Conservation (phyloP, 1,139 yeast genomes). For the Pichia inconspicua region DNA sequence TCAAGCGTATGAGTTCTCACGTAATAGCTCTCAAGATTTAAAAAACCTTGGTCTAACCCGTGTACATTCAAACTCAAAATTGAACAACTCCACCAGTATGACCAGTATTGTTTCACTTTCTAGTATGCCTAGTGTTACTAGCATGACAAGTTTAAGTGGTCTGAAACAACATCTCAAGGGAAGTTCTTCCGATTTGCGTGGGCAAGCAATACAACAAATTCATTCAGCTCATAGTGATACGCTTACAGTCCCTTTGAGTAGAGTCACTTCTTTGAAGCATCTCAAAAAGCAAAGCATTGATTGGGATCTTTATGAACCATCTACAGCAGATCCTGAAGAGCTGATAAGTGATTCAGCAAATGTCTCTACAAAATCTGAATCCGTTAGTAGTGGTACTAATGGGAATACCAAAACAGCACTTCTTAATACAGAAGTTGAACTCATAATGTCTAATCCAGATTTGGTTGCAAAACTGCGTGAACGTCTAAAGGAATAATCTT, state of each 20-base stretch:
- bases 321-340: conserved; percentile 7
- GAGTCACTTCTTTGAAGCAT: conserved; percentile 11
- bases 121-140: conserved; percentile 8
- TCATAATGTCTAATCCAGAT: conserved; percentile 10
- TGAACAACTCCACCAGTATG: conserved; percentile 6
- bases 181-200: conserved; percentile 14
- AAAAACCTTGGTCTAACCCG: conserved; percentile 5
- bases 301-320: conserved; percentile 16
- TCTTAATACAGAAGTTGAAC: conserved; percentile 9
- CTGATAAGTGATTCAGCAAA: neutral
- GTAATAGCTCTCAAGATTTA: conserved; percentile 7
- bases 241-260: conserved; percentile 6
- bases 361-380: neutral
- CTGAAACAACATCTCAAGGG: conserved; percentile 12
- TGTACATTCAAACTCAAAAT: neutral
- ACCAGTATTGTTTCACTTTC: conserved; percentile 8
- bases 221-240: conserved; percentile 5
- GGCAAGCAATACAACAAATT: conserved; percentile 9
- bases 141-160: conserved; percentile 4
- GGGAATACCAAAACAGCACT: conserved; percentile 1
- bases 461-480: conserved; percentile 7
- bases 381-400: conserved; percentile 13
- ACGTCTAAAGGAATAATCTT: neutral
- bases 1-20: conserved; percentile 25
- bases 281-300: conserved; percentile 16